Conservation (phyloP, 208 protist genomes). For the Strigomonas culicis region DNA sequence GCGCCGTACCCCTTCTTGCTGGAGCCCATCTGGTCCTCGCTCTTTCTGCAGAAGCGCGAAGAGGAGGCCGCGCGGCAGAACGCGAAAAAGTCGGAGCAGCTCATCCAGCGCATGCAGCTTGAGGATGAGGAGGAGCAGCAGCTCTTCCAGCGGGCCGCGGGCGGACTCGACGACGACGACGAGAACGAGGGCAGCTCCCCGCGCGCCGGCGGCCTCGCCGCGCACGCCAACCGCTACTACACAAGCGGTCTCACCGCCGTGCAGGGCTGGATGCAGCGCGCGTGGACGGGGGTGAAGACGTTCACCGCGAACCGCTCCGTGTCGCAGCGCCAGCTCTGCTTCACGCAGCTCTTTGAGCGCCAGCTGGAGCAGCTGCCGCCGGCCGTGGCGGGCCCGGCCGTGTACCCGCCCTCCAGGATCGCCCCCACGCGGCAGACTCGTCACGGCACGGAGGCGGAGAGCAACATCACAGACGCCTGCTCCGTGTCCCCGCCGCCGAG, state of each 20-base stretch:
- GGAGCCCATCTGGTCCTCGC: constrained; percentile 18
- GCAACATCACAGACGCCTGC: too few relatives aligned
- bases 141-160: not conserved
- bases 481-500: too few relatives aligned
- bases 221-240: too few relatives aligned
- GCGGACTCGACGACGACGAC: not conserved
- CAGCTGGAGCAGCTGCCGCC: constrained; percentile 38
- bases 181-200: not conserved
- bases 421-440: too few relatives aligned
- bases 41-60: not conserved
- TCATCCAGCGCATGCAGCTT: too few relatives aligned
- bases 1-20: constrained; percentile 49
- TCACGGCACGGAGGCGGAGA: too few relatives aligned
- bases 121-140: constrained; percentile 2
- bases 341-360: constrained; percentile 37
- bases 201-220: too few relatives aligned
- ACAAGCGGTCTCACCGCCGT: not conserved
- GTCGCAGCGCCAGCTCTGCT: constrained; percentile 26
- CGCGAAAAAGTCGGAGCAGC: too few relatives aligned
- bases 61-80: not conserved
- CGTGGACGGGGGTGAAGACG: constrained; percentile 26
- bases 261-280: constrained; percentile 20
- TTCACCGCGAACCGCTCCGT: constrained; percentile 13
- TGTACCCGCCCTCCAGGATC: too few relatives aligned
- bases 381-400: constrained; percentile 28